Evolutionary conservation across 805 yeast genomes (phyloP).

Genomic region (Candida anglica): DNA sequence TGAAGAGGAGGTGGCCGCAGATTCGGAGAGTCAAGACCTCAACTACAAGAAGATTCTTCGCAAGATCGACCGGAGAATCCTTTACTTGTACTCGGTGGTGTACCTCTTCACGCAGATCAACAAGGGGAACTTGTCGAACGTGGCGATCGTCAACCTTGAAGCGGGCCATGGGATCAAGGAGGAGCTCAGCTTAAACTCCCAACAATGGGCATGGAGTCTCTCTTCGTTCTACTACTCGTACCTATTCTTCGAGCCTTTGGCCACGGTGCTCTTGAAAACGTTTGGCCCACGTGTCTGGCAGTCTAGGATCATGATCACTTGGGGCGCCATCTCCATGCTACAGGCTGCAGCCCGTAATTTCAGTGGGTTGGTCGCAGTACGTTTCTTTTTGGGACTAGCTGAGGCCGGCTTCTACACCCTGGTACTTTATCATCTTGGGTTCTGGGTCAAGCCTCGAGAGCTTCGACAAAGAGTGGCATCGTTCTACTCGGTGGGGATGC

Average conservation of each 20-base stretch:
- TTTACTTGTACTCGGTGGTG: slow-evolving; percentile 9
- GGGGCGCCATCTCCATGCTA: slow-evolving; percentile 10
- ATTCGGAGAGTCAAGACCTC: too few relatives aligned
- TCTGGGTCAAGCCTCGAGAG: slow-evolving; percentile 17
- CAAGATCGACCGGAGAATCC: slow-evolving; percentile 8
- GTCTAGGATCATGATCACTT: slow-evolving; percentile 10
- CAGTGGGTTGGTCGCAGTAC: slow-evolving; percentile 7
- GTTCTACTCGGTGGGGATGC: slow-evolving; percentile 15
- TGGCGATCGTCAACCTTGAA: slow-evolving; percentile 9
- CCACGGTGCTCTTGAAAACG: slow-evolving; percentile 7
- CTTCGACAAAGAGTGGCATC: slow-evolving; percentile 17
- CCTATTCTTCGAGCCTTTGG: slow-evolving; percentile 8
- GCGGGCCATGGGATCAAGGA: slow-evolving; percentile 9
- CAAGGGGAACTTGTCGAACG: slow-evolving; percentile 10
- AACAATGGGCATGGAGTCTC: slow-evolving; percentile 11
- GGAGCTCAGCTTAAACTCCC: slow-evolving; percentile 6
- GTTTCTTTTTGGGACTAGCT: slow-evolving; percentile 8
- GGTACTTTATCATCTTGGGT: slow-evolving; percentile 14
- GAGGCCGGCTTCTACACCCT: slow-evolving; percentile 9
- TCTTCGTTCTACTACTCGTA: slow-evolving; percentile 9
- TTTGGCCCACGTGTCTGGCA: slow-evolving; percentile 9
- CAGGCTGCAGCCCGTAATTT: slow-evolving; percentile 8
- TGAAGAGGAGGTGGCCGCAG: too few relatives aligned
- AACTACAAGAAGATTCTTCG: slow-evolving; percentile 5
- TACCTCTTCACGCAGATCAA: slow-evolving; percentile 10